Conservation (phyloP, 2,329 filamentous ascomycete species). For the Fusarium longipes region DNA sequence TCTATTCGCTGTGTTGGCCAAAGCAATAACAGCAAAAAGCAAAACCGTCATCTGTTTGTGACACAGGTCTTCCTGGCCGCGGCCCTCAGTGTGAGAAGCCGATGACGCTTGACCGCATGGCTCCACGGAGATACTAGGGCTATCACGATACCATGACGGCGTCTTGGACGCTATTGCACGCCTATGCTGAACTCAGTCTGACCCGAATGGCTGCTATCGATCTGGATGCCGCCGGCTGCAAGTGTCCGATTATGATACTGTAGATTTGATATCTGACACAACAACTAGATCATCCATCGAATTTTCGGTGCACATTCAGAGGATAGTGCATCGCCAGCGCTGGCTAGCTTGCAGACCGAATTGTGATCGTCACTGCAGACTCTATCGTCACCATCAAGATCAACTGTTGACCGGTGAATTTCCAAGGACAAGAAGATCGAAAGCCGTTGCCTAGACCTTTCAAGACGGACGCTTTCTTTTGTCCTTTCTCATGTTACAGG, state of each 20-base stretch:
- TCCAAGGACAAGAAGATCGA: constrained; percentile 1
- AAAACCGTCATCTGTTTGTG: constrained; percentile 30
- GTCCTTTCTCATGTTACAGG: constrained; percentile 4
- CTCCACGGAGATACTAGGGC: constrained; percentile 6
- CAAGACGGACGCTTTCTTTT: neutral
- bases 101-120: constrained; percentile 35
- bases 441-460: constrained; percentile 7
- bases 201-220: constrained; percentile 20
- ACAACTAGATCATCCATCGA: constrained; percentile 1
- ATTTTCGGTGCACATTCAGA: constrained; percentile 6
- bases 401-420: constrained; percentile 5
- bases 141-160: constrained; percentile 19
- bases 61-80: constrained; percentile 12
- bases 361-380: constrained; percentile 3
- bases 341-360: constrained; percentile 11
- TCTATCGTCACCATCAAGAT: constrained; percentile 26
- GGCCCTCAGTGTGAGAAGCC: constrained; percentile 20
- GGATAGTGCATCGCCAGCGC: neutral
- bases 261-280: constrained; percentile 19
- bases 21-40: constrained; percentile 34
- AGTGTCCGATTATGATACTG: constrained; percentile 31
- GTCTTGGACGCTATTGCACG: constrained; percentile 13
- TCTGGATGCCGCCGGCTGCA: constrained; percentile 27
- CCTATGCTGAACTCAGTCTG: constrained; percentile 15
- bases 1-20: constrained; percentile 19